A percentile compares a stretch with the other conserved stretches of the same genome.
Evolutionary conservation across 2,329 filamentous ascomycete genomes (phyloP).

Genomic region (Penicillium capsulatum): DNA sequence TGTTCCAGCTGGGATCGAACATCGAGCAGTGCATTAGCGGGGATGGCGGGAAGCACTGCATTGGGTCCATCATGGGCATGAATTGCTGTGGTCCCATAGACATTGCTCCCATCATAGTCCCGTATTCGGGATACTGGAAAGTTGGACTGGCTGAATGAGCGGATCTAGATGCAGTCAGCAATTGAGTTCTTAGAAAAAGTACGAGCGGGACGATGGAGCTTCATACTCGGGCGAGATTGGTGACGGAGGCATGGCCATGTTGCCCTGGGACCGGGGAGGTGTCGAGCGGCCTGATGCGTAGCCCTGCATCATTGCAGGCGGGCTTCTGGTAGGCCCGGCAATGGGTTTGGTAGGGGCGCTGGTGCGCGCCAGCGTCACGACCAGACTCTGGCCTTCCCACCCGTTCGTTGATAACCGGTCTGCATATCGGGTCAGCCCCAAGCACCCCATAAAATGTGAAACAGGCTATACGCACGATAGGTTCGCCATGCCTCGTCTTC

Average conservation of each 20-base stretch:
- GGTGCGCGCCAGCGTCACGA: slow-evolving; percentile 41
- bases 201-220: background rate
- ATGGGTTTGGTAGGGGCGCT: slow-evolving; percentile 40
- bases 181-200: too few species aligned
- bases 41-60: slow-evolving; percentile 27
- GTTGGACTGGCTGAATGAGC: slow-evolving; percentile 19
- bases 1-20: slow-evolving; percentile 27
- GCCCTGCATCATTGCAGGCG: slow-evolving; percentile 24
- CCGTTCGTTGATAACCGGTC: slow-evolving; percentile 41
- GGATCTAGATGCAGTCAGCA: slow-evolving; percentile 17
- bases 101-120: slow-evolving; percentile 22
- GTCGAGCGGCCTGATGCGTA: slow-evolving; percentile 33
- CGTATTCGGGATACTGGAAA: slow-evolving; percentile 27
- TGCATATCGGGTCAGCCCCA: slow-evolving; percentile 22
- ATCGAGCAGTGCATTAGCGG: slow-evolving; percentile 27
- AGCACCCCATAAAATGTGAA: background rate
- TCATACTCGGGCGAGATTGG: slow-evolving; percentile 38
- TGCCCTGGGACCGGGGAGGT: slow-evolving; percentile 28
- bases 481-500: slow-evolving; percentile 45
- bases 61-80: slow-evolving; percentile 26
- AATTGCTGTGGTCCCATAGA: slow-evolving; percentile 22
- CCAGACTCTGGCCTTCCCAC: slow-evolving; percentile 43
- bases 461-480: slow-evolving; percentile 33
- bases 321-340: slow-evolving; percentile 42
- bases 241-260: slow-evolving; percentile 31